Base-by-base conservation (phyloP, 106 monocot species). In the Agapanthus africanus region DNA sequence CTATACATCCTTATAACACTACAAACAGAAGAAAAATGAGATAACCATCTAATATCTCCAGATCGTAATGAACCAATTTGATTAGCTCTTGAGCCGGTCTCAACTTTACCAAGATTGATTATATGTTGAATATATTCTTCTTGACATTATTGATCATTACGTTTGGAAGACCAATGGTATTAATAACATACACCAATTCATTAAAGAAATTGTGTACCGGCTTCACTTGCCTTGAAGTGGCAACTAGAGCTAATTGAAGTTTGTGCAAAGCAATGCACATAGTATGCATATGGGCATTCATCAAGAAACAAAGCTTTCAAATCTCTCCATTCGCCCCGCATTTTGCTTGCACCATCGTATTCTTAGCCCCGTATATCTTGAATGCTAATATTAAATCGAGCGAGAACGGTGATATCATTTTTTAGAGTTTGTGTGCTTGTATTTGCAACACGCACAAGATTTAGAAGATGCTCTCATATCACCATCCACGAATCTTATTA, bases 261-360 rank as follows among this genome's bases (percentile, higher is more conserved):
- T 37, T 78, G 71, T 3, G 36, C 70, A 26, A 70, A 65, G 19
- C 38, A 71, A 52, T 77, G 49, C 1, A 77, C 50, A 77, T 71
- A 62, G 52, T 71, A 77, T 19, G 70, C 44, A 70, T 70, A 65
- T 47, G 44, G 22, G 26, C 50, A 77, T 13, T 71, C 62, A 21
- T 50, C 64, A 63, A 52, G 16, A 63, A 77, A 64, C 15, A 71
- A 33, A 62, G 46, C 70, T 70, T 63, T 40, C 8, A 63, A 37
- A 25, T 31, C 61, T 30, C 62, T 76, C 42, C 41, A 70, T 50
- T 60, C 63, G 25, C 61, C 76, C 11, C 47, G 37, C 76, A 76
- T 76, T 18, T 70, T 76, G 15, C 62, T 70, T 9, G 63, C 70
- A 40, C 35, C 41, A 51, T 77, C 70, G 63, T 77, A 77, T 7